phyloP scores from a whole-genome alignment of 352 stramenopile species.

The Phytophthora capsici region DNA sequence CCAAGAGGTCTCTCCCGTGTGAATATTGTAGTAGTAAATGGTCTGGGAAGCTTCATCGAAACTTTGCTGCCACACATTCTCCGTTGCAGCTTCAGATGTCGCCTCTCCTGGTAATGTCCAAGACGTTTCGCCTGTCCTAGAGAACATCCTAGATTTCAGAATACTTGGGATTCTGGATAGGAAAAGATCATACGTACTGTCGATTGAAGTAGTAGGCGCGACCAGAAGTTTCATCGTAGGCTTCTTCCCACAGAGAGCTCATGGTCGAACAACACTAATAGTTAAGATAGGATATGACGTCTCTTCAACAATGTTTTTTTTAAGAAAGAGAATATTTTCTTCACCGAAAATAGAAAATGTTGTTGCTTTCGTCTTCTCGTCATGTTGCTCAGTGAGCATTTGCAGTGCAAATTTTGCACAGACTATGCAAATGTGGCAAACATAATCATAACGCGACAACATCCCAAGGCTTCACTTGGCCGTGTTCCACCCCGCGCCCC shows the following conservation, averaged over 20 bases:
- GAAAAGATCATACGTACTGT: constrained; percentile 29
- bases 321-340: not conserved
- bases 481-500: constrained; percentile 1
- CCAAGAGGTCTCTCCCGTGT: constrained; percentile 76
- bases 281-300: not conserved
- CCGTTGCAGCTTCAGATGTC: constrained; percentile 17
- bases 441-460: too few species aligned
- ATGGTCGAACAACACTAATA: not conserved
- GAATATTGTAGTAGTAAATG: constrained; percentile 73
- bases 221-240: constrained; percentile 47
- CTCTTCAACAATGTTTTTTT: constrained; percentile 3
- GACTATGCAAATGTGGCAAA: too few species aligned
- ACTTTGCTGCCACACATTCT: constrained; percentile 56
- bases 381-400: too few species aligned
- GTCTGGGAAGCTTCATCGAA: constrained; percentile 77
- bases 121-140: constrained; percentile 64
- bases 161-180: not conserved
- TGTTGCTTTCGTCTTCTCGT: too few species aligned
- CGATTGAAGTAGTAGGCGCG: constrained; percentile 67
- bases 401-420: too few species aligned
- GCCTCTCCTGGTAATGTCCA: constrained; percentile 49
- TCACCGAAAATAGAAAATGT: too few species aligned
- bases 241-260: constrained; percentile 56
- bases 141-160: not conserved
- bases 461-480: too few species aligned